These are phyloP conservation scores for Phytopythium montanum DNA, from an alignment of 352 stramenopile genomes.

Conservation along the genomic window DNA sequence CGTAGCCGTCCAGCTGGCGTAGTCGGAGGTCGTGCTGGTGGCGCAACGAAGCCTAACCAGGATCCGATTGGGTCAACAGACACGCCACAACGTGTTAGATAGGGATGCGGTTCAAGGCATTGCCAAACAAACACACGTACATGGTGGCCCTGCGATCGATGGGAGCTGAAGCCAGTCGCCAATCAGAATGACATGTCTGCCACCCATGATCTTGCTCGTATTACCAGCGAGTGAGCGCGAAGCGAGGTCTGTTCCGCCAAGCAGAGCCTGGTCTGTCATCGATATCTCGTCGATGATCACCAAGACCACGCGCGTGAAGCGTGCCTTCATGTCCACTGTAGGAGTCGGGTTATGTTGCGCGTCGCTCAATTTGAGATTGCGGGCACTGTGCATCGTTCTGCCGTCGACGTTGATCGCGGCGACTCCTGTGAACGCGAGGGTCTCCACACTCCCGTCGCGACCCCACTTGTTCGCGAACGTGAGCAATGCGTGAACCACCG, in stretches of 20 bases:
- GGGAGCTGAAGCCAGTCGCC: conserved; percentile 22
- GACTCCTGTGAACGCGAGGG: conserved; percentile 10
- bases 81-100: no score
- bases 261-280: conserved; percentile 17
- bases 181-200: conserved; percentile 14
- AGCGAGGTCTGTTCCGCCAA: conserved; percentile 10
- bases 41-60: neutral
- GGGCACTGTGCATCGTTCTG: conserved; percentile 16
- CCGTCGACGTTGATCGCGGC: conserved; percentile 15
- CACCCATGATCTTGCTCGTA: conserved; percentile 13
- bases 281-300: conserved; percentile 24
- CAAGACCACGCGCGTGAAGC: conserved; percentile 10
- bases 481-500: conserved; percentile 14
- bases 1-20: neutral
- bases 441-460: conserved; percentile 7
- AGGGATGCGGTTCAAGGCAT: no score
- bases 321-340: conserved; percentile 12
- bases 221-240: conserved; percentile 6
- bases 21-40: neutral
- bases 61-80: no score
- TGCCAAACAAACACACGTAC: conserved; percentile 13
- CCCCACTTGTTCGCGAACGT: conserved; percentile 6
- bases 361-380: conserved; percentile 12
- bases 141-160: conserved; percentile 9
- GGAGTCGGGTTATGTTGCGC: conserved; percentile 6